Percentiles rank a stretch among this genome's conserved stretches.
These are phyloP conservation scores for Chlamydomonas reinhardtii DNA, from an alignment of 163 green algal species.

Conservation along the genomic window DNA sequence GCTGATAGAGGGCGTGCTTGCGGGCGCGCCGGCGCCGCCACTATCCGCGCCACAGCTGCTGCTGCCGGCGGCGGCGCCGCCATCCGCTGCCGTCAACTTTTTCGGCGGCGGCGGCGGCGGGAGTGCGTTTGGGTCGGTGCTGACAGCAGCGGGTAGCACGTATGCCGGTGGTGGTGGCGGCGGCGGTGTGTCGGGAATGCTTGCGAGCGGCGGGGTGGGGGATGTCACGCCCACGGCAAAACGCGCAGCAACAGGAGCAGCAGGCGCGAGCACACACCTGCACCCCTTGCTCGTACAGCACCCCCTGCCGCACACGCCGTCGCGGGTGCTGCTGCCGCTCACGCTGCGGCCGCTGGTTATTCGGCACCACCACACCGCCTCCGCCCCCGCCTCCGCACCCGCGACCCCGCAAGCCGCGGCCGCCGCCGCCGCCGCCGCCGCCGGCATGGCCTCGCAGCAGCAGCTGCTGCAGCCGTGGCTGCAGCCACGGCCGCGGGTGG, in stretches of 20 bases:
- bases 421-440: neutral
- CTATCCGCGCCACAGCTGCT: too few relatives aligned
- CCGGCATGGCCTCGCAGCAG: too few relatives aligned
- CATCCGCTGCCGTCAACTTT: neutral
- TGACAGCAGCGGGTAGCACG: too few relatives aligned
- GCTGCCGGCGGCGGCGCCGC: neutral
- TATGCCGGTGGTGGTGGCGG: too few relatives aligned
- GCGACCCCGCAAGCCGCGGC: neutral
- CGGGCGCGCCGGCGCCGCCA: neutral
- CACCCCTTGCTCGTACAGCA: conserved; percentile 21
- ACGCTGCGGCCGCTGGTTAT: conserved; percentile 12
- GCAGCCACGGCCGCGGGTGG: neutral
- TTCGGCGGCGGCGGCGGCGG: too few relatives aligned
- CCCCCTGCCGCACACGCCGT: neutral
- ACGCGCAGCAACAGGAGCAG: neutral
- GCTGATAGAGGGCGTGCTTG: neutral
- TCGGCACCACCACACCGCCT: neutral
- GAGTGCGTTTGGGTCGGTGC: too few relatives aligned
- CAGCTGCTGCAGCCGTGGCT: too few relatives aligned
- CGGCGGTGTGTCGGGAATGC: too few relatives aligned
- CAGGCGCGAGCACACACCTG: neutral
- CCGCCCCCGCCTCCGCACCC: neutral
- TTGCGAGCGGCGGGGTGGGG: too few relatives aligned
- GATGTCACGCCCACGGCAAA: too few relatives aligned
- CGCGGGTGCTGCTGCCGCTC: neutral